These are phyloP conservation scores for Stagonosporopsis cucurbitacearum DNA, from an alignment of 2,329 filamentous ascomycete species.

Conservation along the genomic window DNA sequence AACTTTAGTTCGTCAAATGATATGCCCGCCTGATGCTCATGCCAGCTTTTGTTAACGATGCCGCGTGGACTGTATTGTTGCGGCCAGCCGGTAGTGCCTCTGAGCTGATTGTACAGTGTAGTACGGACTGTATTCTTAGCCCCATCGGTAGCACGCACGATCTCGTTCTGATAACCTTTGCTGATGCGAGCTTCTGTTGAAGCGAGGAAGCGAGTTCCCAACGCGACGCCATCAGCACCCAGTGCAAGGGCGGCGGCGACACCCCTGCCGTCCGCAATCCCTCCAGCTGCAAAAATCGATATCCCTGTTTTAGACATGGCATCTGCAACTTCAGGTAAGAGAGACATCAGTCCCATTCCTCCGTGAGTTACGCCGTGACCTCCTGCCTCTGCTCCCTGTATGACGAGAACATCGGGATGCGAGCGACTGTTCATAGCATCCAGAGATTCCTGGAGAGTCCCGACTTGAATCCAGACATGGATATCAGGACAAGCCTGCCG, in stretches of 20 bases:
- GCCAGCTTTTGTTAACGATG: conserved; percentile 61
- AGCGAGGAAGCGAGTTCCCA: conserved; percentile 70
- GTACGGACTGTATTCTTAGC: conserved; percentile 55
- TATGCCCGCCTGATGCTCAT: conserved; percentile 49
- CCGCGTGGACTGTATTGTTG: conserved; percentile 61
- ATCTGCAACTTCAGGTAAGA: conserved; percentile 64
- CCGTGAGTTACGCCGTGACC: conserved; percentile 63
- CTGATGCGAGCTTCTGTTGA: conserved; percentile 53
- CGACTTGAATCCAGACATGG: conserved; percentile 65
- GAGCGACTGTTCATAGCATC: conserved; percentile 55
- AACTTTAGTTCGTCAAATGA: conserved; percentile 51
- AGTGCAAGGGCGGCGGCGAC: conserved; percentile 62
- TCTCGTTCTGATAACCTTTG: conserved; percentile 53
- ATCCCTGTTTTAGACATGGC: conserved; percentile 23
- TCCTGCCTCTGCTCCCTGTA: conserved; percentile 67
- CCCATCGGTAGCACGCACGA: conserved; percentile 55
- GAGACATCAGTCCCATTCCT: conserved; percentile 55
- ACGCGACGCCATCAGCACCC: conserved; percentile 59
- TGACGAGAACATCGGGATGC: conserved; percentile 62
- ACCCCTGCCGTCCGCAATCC: conserved; percentile 64
- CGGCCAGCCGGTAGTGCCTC: conserved; percentile 63
- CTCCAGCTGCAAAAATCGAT: conserved; percentile 62
- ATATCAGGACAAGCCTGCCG: conserved; percentile 44
- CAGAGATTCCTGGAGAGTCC: conserved; percentile 62
- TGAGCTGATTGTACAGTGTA: conserved; percentile 57